Base-by-base conservation (phyloP, 176 grass and related monocot genomes). In the Musa troglodytarum region DNA sequence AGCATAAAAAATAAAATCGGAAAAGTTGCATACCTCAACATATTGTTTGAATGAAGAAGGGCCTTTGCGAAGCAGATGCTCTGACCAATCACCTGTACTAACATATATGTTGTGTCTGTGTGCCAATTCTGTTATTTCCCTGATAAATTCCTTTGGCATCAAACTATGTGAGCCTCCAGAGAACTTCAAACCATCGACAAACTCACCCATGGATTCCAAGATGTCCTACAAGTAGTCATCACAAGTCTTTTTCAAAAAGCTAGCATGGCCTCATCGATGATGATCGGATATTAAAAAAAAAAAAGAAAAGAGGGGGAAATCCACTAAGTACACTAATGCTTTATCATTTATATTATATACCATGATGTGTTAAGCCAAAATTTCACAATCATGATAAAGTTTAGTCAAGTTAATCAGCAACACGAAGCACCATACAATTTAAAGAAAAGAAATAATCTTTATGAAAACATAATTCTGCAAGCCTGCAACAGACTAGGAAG, bases 41-140 rank as follows among this genome's bases (percentile, higher is more conserved):
- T 94, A 94, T 68, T 86, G 83, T 65, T 87, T 99, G 78, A 99
- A 99, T 69, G 74, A 84, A 75, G 88, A 90, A 14, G 95, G 84
- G 10, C 90, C 95, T 78, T 79, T 85, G 21, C 82, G 90, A 71
- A 99, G 53, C 2, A 92, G 72, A 82, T 99, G 90, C 54, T 99
- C 90, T 73, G 90, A 86, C 95, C 95, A 99, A 65, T 99, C 95
- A 59, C 88, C 95, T 68, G 95, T 93, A 74, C 95, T 99, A 74
- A 99, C 95, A 76, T 99, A 94, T 49, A 99, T 81, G 64, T 99
- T 86, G 69, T 94, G 88, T 78, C 78, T 94, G 65, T 99, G 95
- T 51, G 95, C 95, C 13, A 99, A 55, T 73, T 94, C 78, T 0
- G 86, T 87, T 34, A 99, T 94, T 78, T 94, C 90, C 82, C 82